Evolutionary conservation across 371 early-diverging fungal species (phyloP), one percentile per base, ranked within the genome.

Genomic region (Mortierella sp.): DNA sequence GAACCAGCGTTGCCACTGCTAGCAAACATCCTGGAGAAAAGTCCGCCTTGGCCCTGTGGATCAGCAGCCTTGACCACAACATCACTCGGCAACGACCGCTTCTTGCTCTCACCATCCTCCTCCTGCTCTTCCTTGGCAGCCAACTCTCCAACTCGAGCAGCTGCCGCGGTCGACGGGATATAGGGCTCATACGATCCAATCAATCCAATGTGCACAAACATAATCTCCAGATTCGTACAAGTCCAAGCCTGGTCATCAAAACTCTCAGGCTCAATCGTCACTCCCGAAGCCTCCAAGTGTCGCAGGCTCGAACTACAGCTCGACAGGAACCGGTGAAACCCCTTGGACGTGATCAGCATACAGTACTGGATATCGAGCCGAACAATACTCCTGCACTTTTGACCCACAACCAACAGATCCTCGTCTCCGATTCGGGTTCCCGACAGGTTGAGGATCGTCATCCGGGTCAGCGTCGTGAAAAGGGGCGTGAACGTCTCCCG

Each of bases 311-410:
- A 40, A 11, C 76, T 69, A 53, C 72, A 75, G 29, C 44, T 29
- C 34, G 73, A 69, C 48, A 83, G 19, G 61, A 70, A 83, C 48
- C 55, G 70, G 41, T 83, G 84, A 7, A 83, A 50, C 0, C 84
- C 84, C 11, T 53, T 55, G 8, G 79, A 75, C 0, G 79, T 75
- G 34, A 83, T 83, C 10, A 44, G 14, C 31, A 79, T 79, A 53
- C 84, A 83, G 52, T 83, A 79, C 19, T 79, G 79, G 40, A 83
- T 76, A 48, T 83, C 84, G 63, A 83, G 50, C 8, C 84, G 68
- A 8, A 63, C 13, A n/a, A 83, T 40, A 13, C 24, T 53, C 26
- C 66, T 64, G 37, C 84, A 83, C n/a, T 72, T 69, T n/a, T 73
- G 67, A 14, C 79, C 84, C 64, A 83, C n/a, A 2, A 67, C 22